These are phyloP conservation scores for Hemileia vastatrix DNA, from an alignment of 1,284 basidiomycete genomes.

Conservation along the genomic window DNA sequence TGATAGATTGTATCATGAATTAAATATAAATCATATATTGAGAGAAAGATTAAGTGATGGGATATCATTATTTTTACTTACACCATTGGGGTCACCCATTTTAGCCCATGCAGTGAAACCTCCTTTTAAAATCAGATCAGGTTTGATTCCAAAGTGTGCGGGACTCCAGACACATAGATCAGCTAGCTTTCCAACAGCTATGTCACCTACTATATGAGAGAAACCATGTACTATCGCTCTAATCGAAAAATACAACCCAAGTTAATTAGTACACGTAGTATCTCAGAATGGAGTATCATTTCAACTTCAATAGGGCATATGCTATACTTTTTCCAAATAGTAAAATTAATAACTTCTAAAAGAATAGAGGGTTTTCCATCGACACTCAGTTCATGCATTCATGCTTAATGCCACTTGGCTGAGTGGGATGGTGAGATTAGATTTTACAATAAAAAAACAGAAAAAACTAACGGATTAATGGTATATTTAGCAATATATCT, in stretches of 20 bases:
- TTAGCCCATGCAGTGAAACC: conserved; percentile 85
- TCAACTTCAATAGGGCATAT: too few relatives aligned
- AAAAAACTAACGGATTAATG: conserved; percentile 73
- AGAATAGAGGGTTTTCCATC: neutral
- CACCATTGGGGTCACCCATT: conserved; percentile 39
- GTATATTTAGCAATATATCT: conserved; percentile 95
- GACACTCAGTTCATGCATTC: too few relatives aligned
- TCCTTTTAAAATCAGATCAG: conserved; percentile 86
- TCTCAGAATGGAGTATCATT: too few relatives aligned
- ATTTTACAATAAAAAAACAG: too few relatives aligned
- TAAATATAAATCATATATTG: conserved; percentile 46
- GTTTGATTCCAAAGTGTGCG: conserved; percentile 79
- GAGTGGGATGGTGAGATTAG: too few relatives aligned
- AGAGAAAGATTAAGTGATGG: neutral
- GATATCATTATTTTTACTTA: conserved; percentile 9
- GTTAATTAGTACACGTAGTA: too few relatives aligned
- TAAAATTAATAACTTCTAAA: neutral
- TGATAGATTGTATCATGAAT: conserved; percentile 81
- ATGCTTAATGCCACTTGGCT: too few relatives aligned
- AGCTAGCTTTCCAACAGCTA: conserved; percentile 72
- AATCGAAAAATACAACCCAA: too few relatives aligned
- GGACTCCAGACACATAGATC: conserved; percentile 94
- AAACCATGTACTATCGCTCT: conserved; percentile 92
- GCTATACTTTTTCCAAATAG: too few relatives aligned
- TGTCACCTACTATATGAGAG: conserved; percentile 72